These are phyloP conservation scores for Neophaeococcomyces mojaviensis DNA, from an alignment of 2,329 filamentous ascomycete genomes.

Conservation along the genomic window DNA sequence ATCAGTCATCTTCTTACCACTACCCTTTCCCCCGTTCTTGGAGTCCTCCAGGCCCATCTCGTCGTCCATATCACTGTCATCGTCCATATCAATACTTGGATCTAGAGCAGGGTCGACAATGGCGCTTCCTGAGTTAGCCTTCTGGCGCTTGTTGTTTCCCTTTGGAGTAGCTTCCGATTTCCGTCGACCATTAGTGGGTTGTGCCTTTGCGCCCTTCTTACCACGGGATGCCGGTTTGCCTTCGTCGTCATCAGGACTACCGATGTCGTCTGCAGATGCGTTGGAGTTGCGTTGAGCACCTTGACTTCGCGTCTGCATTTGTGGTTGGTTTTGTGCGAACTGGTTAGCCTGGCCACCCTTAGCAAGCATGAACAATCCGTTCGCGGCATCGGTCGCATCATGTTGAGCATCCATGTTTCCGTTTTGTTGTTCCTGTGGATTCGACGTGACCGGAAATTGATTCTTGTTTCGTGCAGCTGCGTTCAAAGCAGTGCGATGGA, in stretches of 20 bases:
- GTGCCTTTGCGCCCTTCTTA: conserved; percentile 56
- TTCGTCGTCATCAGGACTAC: conserved; percentile 59
- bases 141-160: conserved; percentile 65
- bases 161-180: conserved; percentile 66
- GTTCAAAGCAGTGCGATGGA: conserved; percentile 84
- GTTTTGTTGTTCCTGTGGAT: conserved; percentile 33
- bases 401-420: conserved; percentile 59
- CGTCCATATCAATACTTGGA: conserved; percentile 48
- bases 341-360: conserved; percentile 52
- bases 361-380: conserved; percentile 85
- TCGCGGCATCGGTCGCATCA: conserved; percentile 87
- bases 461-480: conserved; percentile 62
- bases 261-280: conserved; percentile 58
- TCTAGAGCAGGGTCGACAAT: conserved; percentile 33
- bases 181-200: conserved; percentile 58
- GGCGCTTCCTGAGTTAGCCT: conserved; percentile 45
- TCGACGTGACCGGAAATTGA: conserved; percentile 36
- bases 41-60: conserved; percentile 38
- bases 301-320: conserved; percentile 38
- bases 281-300: conserved; percentile 36
- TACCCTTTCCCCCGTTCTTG: conserved; percentile 23
- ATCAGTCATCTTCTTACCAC: conserved; percentile 82
- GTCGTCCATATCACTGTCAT: conserved; percentile 49
- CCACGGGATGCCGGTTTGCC: conserved; percentile 60
- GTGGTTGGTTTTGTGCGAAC: conserved; percentile 46